Base-by-base conservation (phyloP, 2,329 filamentous ascomycete species). In the Bipolaris bicolor region DNA sequence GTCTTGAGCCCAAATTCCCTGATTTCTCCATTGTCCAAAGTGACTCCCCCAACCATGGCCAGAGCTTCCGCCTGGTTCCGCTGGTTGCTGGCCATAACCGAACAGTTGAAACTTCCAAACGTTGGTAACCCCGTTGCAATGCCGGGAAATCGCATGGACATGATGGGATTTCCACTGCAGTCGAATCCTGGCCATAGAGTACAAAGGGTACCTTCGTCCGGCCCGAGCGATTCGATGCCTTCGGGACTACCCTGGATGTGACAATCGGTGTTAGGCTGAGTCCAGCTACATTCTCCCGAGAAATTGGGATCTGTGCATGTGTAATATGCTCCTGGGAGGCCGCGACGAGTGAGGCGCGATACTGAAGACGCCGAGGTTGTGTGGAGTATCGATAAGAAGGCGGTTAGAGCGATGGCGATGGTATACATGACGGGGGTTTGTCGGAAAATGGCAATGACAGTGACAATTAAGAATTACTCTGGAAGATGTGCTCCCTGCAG, bases 321-420 rank as follows among this genome's bases (percentile, higher is more conserved):
- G 61, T 75, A 76, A 18, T 74, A 69, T 20, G 71, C 73, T 22
- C 73, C 73, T 16, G 73, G 69, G 20, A 75, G 72, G n/a, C 71
- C 72, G 34, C 72, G 72, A 9, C 63, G 64, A 16, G 65, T 60
- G 16, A 72, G 52, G 15, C 29, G 60, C 11, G 39, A 50, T 53
- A 24, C 20, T 15, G 41, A 29, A 20, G 37, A 48, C 20, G 54
- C 49, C 31, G 43, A 57, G 37, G 24, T 34, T 26, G 45, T 54
- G 50, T 22, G 34, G n/a, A 56, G 63, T 15, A 48, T 57, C 13
- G 62, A 63, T 16, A 56, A 18, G 41, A 55, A 54, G n/a, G 41
- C 31, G 16, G 59, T 45, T 7, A 68, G n/a, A n/a, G 60, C 40
- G 37, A 60, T 43, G 22, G 55, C 16, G 18, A 18, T 47, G 40